These are phyloP conservation scores for Exophiala dermatitidis DNA, from an alignment of 2,329 filamentous ascomycete species.

Conservation along the genomic window DNA sequence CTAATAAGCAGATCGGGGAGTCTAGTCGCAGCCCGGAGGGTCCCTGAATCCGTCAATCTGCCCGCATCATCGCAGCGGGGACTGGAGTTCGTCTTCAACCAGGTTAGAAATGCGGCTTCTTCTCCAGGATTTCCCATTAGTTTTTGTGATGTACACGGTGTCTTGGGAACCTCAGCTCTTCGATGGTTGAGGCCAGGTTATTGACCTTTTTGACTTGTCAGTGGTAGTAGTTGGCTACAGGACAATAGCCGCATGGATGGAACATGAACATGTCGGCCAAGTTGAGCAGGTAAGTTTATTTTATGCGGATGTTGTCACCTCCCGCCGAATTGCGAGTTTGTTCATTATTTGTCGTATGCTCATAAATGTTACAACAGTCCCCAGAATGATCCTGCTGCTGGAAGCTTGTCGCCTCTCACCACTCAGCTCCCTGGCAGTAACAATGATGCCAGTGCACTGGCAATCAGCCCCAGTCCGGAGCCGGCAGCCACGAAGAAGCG, in stretches of 20 bases:
- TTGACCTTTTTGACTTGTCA: not conserved
- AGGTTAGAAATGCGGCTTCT: not conserved
- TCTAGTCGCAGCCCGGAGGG: conserved; percentile 11
- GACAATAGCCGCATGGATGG: conserved; percentile 5
- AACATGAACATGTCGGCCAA: conserved; percentile 16
- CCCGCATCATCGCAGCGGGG: not conserved
- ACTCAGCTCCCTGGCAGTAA: not conserved
- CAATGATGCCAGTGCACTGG: not conserved
- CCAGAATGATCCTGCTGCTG: conserved; percentile 3
- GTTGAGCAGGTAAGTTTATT: conserved; percentile 9
- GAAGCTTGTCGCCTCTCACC: not conserved
- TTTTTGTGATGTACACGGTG: not conserved
- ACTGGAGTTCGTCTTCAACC: too few species aligned
- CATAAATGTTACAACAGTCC: conserved; percentile 1
- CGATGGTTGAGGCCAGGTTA: conserved; percentile 2
- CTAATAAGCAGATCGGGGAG: conserved; percentile 10
- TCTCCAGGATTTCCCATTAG: not conserved
- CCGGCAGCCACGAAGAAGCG: conserved; percentile 4
- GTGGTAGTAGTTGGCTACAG: not conserved
- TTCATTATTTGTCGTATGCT: not conserved
- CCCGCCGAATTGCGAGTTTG: not conserved
- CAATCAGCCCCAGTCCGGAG: not conserved
- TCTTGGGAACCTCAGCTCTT: not conserved
- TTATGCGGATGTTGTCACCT: too few species aligned
- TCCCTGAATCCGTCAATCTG: not conserved